Conservation (phyloP, 352 stramenopile genomes). For the Thalassiosira livingstoniorum region DNA sequence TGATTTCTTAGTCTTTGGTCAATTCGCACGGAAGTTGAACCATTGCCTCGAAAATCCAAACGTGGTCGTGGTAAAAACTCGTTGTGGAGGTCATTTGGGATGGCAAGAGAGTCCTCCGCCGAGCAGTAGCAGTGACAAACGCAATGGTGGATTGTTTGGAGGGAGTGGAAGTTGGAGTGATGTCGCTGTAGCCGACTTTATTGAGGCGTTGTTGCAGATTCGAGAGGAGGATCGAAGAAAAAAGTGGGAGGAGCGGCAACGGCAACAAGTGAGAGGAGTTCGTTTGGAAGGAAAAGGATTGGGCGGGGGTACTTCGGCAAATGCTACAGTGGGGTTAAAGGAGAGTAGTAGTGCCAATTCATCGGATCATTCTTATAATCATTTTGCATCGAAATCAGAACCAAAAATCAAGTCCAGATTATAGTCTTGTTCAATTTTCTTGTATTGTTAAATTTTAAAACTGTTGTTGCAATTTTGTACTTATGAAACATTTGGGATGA, state of each 20-base stretch:
- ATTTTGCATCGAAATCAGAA: too few relatives aligned
- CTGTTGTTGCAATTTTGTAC: too few relatives aligned
- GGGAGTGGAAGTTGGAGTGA: slow-evolving; percentile 77
- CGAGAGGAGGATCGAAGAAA: slow-evolving; percentile 40
- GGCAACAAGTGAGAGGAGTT: too few relatives aligned
- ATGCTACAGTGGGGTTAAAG: too few relatives aligned
- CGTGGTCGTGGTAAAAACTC: slow-evolving; percentile 78
- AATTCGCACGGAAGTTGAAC: slow-evolving; percentile 62
- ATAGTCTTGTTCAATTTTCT: too few relatives aligned
- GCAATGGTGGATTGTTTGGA: slow-evolving; percentile 27
- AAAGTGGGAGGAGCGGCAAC: slow-evolving; percentile 4
- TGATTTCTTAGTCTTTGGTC: slow-evolving; percentile 76
- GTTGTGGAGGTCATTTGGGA: slow-evolving; percentile 81
- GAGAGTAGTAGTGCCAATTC: too few relatives aligned
- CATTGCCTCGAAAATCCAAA: slow-evolving; percentile 82
- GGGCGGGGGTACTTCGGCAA: too few relatives aligned
- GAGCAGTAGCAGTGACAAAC: background rate
- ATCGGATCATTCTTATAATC: too few relatives aligned
- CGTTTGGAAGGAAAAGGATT: too few relatives aligned
- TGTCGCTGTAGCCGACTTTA: slow-evolving; percentile 78
- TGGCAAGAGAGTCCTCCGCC: slow-evolving; percentile 78
- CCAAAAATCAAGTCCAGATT: too few relatives aligned
- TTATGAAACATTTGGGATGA: too few relatives aligned
- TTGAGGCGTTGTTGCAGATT: slow-evolving; percentile 70
- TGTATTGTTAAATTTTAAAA: too few relatives aligned